Percentiles rank a stretch among this genome's conserved stretches.
phyloP scores from a whole-genome alignment of 1,139 yeast genomes.

The Wickerhamomyces sp. region DNA sequence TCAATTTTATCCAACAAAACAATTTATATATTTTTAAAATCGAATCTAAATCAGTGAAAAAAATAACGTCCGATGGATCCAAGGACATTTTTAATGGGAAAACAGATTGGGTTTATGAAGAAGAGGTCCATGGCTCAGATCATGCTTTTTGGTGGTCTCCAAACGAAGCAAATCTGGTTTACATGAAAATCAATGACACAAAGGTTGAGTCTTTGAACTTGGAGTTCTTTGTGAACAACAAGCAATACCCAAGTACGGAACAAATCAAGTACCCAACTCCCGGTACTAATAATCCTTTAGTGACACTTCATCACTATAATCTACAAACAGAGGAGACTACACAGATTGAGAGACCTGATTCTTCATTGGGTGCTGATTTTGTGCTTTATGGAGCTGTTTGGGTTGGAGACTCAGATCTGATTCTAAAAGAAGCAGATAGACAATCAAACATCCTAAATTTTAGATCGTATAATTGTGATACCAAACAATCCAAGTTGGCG shows the following conservation, averaged over 20 bases:
- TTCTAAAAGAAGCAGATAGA: constrained; percentile 70
- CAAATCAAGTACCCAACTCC: constrained; percentile 84
- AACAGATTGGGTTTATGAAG: constrained; percentile 97
- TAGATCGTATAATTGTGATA: constrained; percentile 36
- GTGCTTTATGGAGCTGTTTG: constrained; percentile 66
- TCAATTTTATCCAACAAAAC: constrained; percentile 70
- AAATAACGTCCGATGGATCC: constrained; percentile 69
- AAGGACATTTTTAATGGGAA: constrained; percentile 71
- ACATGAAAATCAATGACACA: constrained; percentile 66
- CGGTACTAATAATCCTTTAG: constrained; percentile 68
- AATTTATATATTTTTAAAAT: constrained; percentile 53
- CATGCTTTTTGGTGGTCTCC: constrained; percentile 87
- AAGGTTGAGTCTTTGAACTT: constrained; percentile 60
- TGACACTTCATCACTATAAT: constrained; percentile 45
- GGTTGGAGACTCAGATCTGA: constrained; percentile 51
- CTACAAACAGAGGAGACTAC: constrained; percentile 29
- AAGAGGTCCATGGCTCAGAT: constrained; percentile 70
- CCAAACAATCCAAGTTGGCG: constrained; percentile 29
- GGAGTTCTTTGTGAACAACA: constrained; percentile 56
- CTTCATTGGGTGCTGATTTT: constrained; percentile 38
- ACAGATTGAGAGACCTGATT: constrained; percentile 18
- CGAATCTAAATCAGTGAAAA: constrained; percentile 36
- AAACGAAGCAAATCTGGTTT: constrained; percentile 61
- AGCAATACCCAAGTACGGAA: constrained; percentile 52
- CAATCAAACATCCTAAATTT: constrained; percentile 57